Evolutionary conservation across 2,329 filamentous ascomycete genomes (phyloP), one percentile per base, ranked within the genome.

Genomic region (Diaporthe eres): DNA sequence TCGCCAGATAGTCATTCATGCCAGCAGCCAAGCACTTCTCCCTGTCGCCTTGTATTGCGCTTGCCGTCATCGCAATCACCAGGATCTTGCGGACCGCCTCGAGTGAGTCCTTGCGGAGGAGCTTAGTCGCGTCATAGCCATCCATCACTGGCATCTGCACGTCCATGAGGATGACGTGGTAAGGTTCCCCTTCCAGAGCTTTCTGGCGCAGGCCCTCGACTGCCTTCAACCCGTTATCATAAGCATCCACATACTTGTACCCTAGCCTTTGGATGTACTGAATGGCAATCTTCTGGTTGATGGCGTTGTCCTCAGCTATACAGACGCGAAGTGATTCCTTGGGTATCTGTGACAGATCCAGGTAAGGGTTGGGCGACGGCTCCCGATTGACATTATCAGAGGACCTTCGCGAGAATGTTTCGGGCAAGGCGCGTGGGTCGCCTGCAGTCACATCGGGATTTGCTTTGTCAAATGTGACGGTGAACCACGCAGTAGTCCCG

Each of bases 1-100:
- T 98, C 22, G 96, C 95, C 1, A 98, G 90, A 81, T 98, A 98
- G 81, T 98, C 97, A 83, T 98, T 98, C 96, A 98, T 98, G 60
- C 96, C 96, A 1, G 95, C 95, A 68, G 95, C 95, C n/a, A 98
- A 87, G 80, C 96, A 98, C 85, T 98, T 98, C 83, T 98, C 96
- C 65, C 96, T 90, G 82, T 98, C 96, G 25, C 96, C 96, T 82
- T 97, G 94, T 77, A 98, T 98, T 4, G 96, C 96, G 37, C 93
- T 96, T 1, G 96, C 96, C 1, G 96, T 98, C 96, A 98, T 98
- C 73, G 96, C 96, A 80, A 98, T 98, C 67, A 98, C 94, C n/a
- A 98, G 87, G 1, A 97, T 91, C 78, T 94, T 92, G 71, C 94
- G 90, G 15, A 98, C 95, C 10, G 90, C 90, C 49, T 95, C 93